These are phyloP conservation scores for Cercospora sojina DNA, from an alignment of 2,329 filamentous ascomycete species.

Conservation along the genomic window DNA sequence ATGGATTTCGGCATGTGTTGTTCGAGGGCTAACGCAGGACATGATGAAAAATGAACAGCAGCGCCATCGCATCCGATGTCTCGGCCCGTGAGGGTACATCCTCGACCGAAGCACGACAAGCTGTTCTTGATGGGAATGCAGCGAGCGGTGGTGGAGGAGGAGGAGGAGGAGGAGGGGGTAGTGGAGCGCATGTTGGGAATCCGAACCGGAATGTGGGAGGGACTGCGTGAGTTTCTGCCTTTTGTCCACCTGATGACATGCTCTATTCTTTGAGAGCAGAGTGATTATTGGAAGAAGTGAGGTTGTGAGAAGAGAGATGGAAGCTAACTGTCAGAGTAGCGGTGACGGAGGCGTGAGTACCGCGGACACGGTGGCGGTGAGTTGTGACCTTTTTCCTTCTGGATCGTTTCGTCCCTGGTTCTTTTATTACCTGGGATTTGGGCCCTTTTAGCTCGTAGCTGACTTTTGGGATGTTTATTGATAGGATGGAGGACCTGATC, in stretches of 20 bases:
- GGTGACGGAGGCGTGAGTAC: slow-evolving; percentile 28
- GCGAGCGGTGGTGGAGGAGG: too few relatives aligned
- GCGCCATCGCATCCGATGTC: not conserved
- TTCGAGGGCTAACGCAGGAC: too few relatives aligned
- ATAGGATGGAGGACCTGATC: not conserved
- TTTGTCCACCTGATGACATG: too few relatives aligned
- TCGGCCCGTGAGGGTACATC: not conserved
- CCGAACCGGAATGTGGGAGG: slow-evolving; percentile 27
- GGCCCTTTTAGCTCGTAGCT: not conserved
- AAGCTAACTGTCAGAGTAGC: not conserved
- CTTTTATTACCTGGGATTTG: slow-evolving; percentile 10
- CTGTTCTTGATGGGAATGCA: not conserved
- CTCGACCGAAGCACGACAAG: not conserved
- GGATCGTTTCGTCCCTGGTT: slow-evolving; percentile 5
- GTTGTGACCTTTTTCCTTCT: not conserved
- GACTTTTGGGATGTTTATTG: not conserved
- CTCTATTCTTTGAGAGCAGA: too few relatives aligned
- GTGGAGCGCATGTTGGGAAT: slow-evolving; percentile 20
- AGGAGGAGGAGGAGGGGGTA: too few relatives aligned
- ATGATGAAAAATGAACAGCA: not conserved
- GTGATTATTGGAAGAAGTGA: too few relatives aligned
- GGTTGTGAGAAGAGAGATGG: not conserved
- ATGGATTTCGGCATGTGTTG: too few relatives aligned
- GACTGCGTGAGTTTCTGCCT: slow-evolving; percentile 26
- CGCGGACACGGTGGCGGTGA: slow-evolving; percentile 25